Evolutionary conservation across 2,329 filamentous ascomycete species (phyloP).

Genomic region (Pyrenochaeta sp.): DNA sequence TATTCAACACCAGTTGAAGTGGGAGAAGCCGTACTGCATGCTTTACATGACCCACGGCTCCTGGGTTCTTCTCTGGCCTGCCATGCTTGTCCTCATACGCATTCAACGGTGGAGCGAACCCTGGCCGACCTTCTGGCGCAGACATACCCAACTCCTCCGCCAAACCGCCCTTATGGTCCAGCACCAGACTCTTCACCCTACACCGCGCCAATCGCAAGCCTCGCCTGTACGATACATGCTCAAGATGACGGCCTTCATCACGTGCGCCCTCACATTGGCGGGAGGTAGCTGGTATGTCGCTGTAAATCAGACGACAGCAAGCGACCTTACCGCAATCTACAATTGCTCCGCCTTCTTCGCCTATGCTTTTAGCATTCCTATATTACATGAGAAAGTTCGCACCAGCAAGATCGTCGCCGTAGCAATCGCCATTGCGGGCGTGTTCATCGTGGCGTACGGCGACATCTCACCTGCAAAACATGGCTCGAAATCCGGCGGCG

Average conservation of each 20-base stretch:
- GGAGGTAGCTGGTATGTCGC: conserved; percentile 96
- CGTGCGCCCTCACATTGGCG: conserved; percentile 84
- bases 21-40: conserved; percentile 99
- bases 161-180: conserved; percentile 86
- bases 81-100: conserved; percentile 81
- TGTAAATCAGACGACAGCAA: conserved; percentile 90
- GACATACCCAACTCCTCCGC: conserved; percentile 69
- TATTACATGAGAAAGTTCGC: conserved; percentile 84
- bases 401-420: conserved; percentile 88
- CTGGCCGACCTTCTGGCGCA: conserved; percentile 86
- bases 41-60: conserved; percentile 96
- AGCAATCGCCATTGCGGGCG: conserved; percentile 83
- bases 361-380: conserved; percentile 92
- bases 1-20: conserved; percentile 89
- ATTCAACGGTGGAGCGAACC: conserved; percentile 79
- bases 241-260: conserved; percentile 81
- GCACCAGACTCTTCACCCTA: conserved; percentile 75
- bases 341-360: conserved; percentile 99
- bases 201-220: conserved; percentile 54
- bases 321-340: conserved; percentile 96
- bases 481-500: conserved; percentile 63
- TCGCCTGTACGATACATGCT: conserved; percentile 77
- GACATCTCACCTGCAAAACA: conserved; percentile 67
- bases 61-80: conserved; percentile 89
- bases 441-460: conserved; percentile 94